These are phyloP conservation scores for Kandelia obovata DNA, from an alignment of 345 rosid genomes.

Conservation along the genomic window DNA sequence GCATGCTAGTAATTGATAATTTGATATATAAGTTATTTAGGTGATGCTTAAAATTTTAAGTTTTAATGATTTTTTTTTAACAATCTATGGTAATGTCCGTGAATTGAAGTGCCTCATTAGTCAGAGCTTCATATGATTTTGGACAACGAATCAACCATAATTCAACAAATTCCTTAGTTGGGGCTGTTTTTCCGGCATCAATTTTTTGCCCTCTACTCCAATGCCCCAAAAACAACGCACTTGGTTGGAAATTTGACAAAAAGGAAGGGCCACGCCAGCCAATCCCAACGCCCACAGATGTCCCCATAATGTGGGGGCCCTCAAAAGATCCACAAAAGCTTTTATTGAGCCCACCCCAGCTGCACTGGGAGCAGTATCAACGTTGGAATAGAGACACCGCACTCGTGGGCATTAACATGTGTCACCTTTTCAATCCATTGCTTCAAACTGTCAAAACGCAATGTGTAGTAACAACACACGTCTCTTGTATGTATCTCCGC, in stretches of 20 bases:
- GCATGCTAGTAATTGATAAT: no score
- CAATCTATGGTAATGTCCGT: no score
- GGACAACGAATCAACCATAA: no score
- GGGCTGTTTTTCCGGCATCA: no score
- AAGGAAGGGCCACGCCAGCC: slow-evolving; percentile 31
- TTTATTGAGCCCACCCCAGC: slow-evolving; percentile 6
- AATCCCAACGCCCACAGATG: slow-evolving; percentile 16
- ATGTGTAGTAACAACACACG: not conserved
- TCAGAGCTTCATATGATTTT: no score
- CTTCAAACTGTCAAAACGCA: not conserved
- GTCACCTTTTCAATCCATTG: not conserved
- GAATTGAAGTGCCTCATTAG: no score
- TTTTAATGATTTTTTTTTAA: no score
- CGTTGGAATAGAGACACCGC: slow-evolving; percentile 18
- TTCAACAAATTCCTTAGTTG: no score
- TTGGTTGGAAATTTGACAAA: not conserved
- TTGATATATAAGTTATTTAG: no score
- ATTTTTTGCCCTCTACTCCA: slow-evolving; percentile 10
- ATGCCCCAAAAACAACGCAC: slow-evolving; percentile 3
- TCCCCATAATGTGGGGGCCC: slow-evolving; percentile 36
- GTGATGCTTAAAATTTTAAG: no score
- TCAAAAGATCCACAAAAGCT: slow-evolving; percentile 16
- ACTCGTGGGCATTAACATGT: slow-evolving; percentile 24
- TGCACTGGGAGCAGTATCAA: not conserved
- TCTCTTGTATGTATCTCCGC: no score